Evolutionary conservation across 345 rosid species (phyloP), one percentile per base, ranked within the genome.

Genomic region (Cochlearia excelsa): DNA sequence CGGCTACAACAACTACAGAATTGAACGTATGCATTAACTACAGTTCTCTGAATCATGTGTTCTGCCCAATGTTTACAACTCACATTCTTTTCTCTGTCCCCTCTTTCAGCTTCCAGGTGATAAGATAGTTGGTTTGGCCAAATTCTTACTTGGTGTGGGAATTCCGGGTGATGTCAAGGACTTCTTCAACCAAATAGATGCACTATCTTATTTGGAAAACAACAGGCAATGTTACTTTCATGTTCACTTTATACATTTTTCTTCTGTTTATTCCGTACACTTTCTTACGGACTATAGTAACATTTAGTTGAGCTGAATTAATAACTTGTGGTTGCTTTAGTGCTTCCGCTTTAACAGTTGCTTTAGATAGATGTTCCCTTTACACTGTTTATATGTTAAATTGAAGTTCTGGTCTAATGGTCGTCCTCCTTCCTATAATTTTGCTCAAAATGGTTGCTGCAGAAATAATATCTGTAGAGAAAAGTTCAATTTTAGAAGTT

Each of bases 91-190:
- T 67, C 71, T 9, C 57, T 31, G 61, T 77, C 75, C 67, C 38
- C 37, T 29, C 51, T 68, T 82, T 77, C 84, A 94, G 99, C 80
- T 90, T 61, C 86, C 90, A 31, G 82, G 81, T 41, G 90, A 84
- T 69, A 81, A 76, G 67, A 72, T 87, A 50, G 74, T 87, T 74
- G 96, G 97, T 59, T 63, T 94, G 78, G 96, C 96, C 28, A 90
- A 80, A 70, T 90, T 84, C 76, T 75, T 94, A 67, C 95, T 94
- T 48, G 83, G 88, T 52, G 67, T 90, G 72, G 97, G 93, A 71
- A 71, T 81, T 81, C 95, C 95, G 59, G 90, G 97, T 49, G 97
- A 84, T 77, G 79, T 84, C 55, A 83, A 84, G 66, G 96, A 90
- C 70, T 74, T 94, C 54, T 87, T 81, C 78, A 77, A 76, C 72